Evolutionary conservation across 2,329 filamentous ascomycete genomes (phyloP).

Genomic region (Colletotrichum coccodes): DNA sequence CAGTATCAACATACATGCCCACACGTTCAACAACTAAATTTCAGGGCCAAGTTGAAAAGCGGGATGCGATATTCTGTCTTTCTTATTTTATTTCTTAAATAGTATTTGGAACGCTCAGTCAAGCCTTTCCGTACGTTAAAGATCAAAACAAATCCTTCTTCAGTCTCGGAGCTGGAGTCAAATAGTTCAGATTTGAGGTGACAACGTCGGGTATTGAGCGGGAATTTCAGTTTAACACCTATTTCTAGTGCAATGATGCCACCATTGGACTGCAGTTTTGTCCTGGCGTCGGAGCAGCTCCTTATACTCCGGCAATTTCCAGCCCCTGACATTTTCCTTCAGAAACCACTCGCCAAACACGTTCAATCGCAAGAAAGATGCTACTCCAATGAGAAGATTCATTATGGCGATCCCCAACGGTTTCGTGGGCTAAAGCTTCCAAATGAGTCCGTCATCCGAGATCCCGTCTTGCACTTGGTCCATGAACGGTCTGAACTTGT

Average conservation of each 20-base stretch:
- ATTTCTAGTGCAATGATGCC: no score
- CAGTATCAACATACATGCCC: slow-evolving; percentile 4
- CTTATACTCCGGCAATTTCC: slow-evolving; percentile 8
- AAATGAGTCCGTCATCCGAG: slow-evolving; percentile 5
- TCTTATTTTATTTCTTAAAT: no score
- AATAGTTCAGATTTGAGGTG: no score
- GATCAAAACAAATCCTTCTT: no score
- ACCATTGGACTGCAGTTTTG: no score
- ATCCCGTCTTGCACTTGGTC: slow-evolving; percentile 47
- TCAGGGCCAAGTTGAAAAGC: no score
- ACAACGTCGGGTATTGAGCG: no score
- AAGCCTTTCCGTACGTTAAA: no score
- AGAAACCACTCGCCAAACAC: slow-evolving; percentile 5
- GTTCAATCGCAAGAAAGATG: slow-evolving; percentile 23
- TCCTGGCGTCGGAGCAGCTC: not conserved
- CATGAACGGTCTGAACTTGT: slow-evolving; percentile 55
- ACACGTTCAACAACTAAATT: slow-evolving; percentile 12
- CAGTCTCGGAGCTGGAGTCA: no score
- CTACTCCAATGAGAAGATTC: slow-evolving; percentile 12
- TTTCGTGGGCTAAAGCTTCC: slow-evolving; percentile 9
- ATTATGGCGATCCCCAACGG: slow-evolving; percentile 13
- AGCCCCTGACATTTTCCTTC: not conserved
- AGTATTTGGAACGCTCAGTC: no score
- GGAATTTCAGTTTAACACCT: no score
- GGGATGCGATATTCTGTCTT: no score